A percentile compares a stretch with the other conserved stretches of the same genome.
phyloP scores from a whole-genome alignment of 805 yeast genomes.

The Zygoascus tannicola region DNA sequence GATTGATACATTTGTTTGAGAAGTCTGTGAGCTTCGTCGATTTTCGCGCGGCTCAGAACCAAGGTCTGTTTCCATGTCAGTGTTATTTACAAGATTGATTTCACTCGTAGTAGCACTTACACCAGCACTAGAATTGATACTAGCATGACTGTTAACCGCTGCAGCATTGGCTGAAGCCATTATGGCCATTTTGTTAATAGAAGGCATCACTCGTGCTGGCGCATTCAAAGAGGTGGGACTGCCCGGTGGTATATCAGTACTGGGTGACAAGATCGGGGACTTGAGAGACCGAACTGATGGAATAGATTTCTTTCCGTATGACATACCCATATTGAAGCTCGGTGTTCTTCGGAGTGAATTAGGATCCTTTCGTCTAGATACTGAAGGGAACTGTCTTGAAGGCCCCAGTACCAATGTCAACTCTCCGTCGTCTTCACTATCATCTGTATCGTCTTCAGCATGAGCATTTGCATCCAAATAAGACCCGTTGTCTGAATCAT shows the following conservation, averaged over 20 bases:
- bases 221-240: too few relatives aligned
- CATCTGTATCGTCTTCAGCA: constrained; percentile 11
- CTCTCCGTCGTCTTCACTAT: constrained; percentile 13
- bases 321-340: background rate
- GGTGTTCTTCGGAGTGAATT: constrained; percentile 2
- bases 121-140: background rate
- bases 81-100: too few relatives aligned
- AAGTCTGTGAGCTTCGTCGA: background rate
- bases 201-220: too few relatives aligned
- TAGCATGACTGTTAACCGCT: background rate
- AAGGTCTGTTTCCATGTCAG: too few relatives aligned
- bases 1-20: background rate
- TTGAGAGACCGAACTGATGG: background rate
- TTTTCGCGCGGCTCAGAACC: too few relatives aligned
- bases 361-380: constrained; percentile 1
- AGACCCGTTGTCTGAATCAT: background rate
- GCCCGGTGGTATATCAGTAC: background rate
- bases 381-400: constrained; percentile 5
- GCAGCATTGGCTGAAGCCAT: constrained; percentile 5
- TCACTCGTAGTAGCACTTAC: too few relatives aligned
- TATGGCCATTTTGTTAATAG: background rate
- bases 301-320: background rate
- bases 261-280: background rate
- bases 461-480: background rate
- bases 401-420: constrained; percentile 20